A percentile compares a stretch with the other conserved stretches of the same genome.
Evolutionary conservation across 768 basidiomycete genomes (phyloP).

Genomic region (Lentinula sp.): DNA sequence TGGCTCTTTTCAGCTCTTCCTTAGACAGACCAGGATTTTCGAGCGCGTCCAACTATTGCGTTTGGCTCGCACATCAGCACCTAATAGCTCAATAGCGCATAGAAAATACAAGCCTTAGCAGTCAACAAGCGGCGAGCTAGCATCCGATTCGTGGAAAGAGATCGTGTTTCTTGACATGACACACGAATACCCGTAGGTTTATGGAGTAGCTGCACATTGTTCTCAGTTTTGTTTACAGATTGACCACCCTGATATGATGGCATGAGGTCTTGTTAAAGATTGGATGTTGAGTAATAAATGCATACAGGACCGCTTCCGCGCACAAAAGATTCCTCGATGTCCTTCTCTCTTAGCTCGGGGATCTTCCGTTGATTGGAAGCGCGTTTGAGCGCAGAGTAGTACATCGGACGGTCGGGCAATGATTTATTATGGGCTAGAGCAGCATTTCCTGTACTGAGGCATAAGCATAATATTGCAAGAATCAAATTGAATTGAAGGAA

Average conservation of each 20-base stretch:
- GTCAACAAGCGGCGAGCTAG: conserved; percentile 66
- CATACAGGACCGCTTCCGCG: conserved; percentile 38
- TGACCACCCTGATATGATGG: conserved; percentile 83
- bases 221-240: conserved; percentile 91
- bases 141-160: conserved; percentile 71
- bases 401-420: conserved; percentile 24
- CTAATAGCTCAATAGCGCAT: conserved; percentile 11
- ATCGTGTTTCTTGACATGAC: conserved; percentile 84
- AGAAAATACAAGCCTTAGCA: conserved; percentile 60
- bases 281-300: not conserved
- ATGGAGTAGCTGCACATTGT: conserved; percentile 87
- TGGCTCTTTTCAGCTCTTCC: conserved; percentile 60
- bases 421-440: conserved; percentile 13
- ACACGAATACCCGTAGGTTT: conserved; percentile 86
- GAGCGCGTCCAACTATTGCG: conserved; percentile 57
- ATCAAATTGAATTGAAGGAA: conserved; percentile 19
- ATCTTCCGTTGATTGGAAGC: conserved; percentile 57
- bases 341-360: conserved; percentile 69
- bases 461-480: conserved; percentile 10
- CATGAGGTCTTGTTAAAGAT: conserved; percentile 60
- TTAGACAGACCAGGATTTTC: conserved; percentile 76
- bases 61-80: conserved; percentile 11
- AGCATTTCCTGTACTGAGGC: conserved; percentile 21
- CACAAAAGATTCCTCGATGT: conserved; percentile 85
- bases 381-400: conserved; percentile 68